Conservation (phyloP, 768 basidiomycete genomes). For the Lactarius quietus region DNA sequence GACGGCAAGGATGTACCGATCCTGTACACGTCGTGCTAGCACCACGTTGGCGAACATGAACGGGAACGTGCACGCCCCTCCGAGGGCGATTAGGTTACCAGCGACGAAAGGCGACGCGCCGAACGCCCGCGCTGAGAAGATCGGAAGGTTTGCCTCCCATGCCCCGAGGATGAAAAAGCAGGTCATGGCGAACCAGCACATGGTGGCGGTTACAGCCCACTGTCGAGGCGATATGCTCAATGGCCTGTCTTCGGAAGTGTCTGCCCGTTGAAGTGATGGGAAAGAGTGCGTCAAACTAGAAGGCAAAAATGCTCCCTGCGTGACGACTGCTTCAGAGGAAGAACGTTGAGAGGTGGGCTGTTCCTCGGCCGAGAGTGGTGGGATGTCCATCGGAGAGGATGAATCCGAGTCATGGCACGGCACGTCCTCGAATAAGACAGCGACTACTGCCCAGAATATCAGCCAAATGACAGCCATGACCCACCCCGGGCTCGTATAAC, state of each 20-base stretch:
- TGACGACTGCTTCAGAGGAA: not conserved
- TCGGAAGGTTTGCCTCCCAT: conserved; percentile 67
- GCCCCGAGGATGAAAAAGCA: conserved; percentile 68
- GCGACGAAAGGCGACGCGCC: conserved; percentile 59
- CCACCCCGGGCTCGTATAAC: conserved; percentile 66
- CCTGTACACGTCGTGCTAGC: conserved; percentile 55
- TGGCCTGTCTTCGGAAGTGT: conserved; percentile 15
- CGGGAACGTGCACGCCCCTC: conserved; percentile 58
- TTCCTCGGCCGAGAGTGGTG: not conserved
- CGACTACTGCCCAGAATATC: conserved; percentile 45
- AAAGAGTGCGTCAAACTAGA: not conserved
- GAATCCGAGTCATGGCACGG: conserved; percentile 14
- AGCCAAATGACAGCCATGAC: conserved; percentile 54
- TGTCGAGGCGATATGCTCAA: conserved; percentile 32
- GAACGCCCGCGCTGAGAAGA: conserved; percentile 50
- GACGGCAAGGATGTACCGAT: conserved; percentile 52
- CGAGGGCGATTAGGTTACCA: conserved; percentile 68
- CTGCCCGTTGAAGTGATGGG: conserved; percentile 7
- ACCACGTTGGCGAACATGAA: conserved; percentile 62
- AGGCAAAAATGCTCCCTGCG: not conserved
- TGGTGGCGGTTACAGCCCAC: conserved; percentile 54
- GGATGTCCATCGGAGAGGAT: not conserved
- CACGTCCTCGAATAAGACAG: conserved; percentile 36
- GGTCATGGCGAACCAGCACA: conserved; percentile 70
- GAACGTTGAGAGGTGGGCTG: not conserved